Evolutionary conservation across 371 early-diverging fungal genomes (phyloP).

Genomic region (Entomophthora muscae): DNA sequence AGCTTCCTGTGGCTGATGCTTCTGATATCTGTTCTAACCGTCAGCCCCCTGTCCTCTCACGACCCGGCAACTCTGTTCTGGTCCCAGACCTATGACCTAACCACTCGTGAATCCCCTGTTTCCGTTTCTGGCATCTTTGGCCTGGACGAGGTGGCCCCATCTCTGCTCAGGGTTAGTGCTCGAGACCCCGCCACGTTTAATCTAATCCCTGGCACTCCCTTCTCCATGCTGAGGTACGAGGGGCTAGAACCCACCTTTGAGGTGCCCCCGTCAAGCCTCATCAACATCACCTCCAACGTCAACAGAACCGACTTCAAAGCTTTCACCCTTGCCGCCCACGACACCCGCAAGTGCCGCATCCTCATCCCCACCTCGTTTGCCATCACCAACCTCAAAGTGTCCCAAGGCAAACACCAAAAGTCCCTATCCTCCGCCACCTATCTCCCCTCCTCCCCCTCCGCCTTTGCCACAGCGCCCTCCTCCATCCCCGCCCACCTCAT

Average conservation of each 20-base stretch:
- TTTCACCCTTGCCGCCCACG: background rate
- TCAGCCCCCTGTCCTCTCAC: background rate
- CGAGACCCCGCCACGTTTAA: background rate
- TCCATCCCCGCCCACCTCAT: background rate
- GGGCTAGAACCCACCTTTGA: background rate
- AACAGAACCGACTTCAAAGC: background rate
- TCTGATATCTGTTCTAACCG: background rate
- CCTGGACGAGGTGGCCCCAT: background rate
- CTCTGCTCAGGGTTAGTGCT: background rate
- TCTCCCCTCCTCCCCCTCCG: background rate
- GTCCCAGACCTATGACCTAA: background rate
- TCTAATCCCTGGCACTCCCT: background rate
- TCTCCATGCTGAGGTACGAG: background rate
- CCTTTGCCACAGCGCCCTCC: background rate
- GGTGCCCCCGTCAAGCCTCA: background rate
- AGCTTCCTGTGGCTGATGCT: background rate
- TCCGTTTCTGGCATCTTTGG: background rate
- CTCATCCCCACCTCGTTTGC: background rate
- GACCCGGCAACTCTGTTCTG: background rate
- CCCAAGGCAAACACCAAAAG: background rate
- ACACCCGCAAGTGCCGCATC: background rate
- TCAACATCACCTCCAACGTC: background rate
- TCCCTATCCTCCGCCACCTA: background rate
- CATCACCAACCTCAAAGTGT: background rate
- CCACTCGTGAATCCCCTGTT: background rate